Conservation (phyloP, 768 basidiomycete species). For the Asterophora lycoperdoides region DNA sequence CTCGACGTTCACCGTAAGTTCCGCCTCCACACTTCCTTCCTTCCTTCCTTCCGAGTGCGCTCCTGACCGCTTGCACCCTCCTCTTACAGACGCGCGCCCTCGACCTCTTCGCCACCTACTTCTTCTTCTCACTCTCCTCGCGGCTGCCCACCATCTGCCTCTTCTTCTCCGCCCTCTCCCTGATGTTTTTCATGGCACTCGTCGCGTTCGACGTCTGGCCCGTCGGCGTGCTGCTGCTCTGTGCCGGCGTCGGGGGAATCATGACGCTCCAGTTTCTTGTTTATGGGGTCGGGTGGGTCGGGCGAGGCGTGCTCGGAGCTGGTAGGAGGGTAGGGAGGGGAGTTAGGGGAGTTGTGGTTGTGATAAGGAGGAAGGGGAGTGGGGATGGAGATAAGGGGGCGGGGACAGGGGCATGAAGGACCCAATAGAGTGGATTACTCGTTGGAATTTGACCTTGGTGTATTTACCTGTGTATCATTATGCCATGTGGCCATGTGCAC, state of each 20-base stretch:
- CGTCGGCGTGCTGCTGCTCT: conserved; percentile 53
- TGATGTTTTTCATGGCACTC: conserved; percentile 56
- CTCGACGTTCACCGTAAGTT: conserved; percentile 49
- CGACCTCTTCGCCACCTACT: conserved; percentile 56
- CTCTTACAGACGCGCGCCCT: conserved; percentile 38
- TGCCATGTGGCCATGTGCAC: too few relatives aligned
- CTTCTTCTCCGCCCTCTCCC: conserved; percentile 49
- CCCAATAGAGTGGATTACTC: too few relatives aligned
- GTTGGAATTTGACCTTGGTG: too few relatives aligned
- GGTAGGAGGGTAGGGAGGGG: conserved; percentile 8
- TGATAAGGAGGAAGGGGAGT: too few relatives aligned
- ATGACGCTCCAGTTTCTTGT: conserved; percentile 66
- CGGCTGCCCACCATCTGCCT: conserved; percentile 61
- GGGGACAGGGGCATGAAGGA: too few relatives aligned
- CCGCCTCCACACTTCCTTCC: background rate
- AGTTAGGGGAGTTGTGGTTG: background rate
- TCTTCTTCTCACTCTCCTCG: conserved; percentile 67
- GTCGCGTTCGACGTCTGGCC: conserved; percentile 68
- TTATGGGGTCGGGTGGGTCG: conserved; percentile 31
- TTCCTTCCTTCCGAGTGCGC: too few relatives aligned
- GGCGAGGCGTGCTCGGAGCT: conserved; percentile 27
- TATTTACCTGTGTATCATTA: too few relatives aligned
- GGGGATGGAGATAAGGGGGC: too few relatives aligned
- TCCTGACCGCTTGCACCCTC: background rate
- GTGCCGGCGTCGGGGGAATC: conserved; percentile 51